Evolutionary conservation across 257 asterid genomes (phyloP), one percentile per base, ranked within the genome.

Genomic region (Lycium barbarum): DNA sequence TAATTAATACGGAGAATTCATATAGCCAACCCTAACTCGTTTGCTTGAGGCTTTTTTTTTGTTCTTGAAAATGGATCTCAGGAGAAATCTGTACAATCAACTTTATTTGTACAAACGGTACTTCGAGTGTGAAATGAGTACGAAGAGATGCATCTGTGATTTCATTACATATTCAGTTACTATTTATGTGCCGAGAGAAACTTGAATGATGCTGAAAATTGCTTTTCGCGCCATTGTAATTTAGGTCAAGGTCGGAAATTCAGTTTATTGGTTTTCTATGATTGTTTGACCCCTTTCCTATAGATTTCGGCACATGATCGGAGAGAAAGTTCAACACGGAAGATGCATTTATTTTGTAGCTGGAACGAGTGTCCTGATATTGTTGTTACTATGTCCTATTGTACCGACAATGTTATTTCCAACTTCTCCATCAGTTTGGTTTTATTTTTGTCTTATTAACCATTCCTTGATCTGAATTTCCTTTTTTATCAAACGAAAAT

Each of bases 171-270:
- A 57, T 79, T 59, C 84, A 11, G 40, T 40, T 59, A 55, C 66
- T 63, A 63, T 63, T 9, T 63, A 9, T 63, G 38, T 20, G 71
- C 40, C 20, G 13, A 61, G 35, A 61, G 67, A 61, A 61, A 22
- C 71, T 22, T 63, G 40, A 63, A 63, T 9, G 36, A 63, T 63
- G 71, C 22, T 33, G 8, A 63, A 26, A 63, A 61, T n/a, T 17
- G 6, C 12, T 55, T 43, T 79, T 59, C 33, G 8, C 15, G 20
- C 45, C 9, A 55, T 53, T 79, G 47, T 36, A 35, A 35, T 9
- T 80, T 40, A 43, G 71, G 71, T 35, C 79, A 74, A 58, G 80
- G 66, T 79, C 38, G 71, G 83, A 86, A 81, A 81, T 82, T 84
- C 9, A 13, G 81, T 85, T 84, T 88, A 86, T 86, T 74, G 8